These are phyloP conservation scores for Euclidium syriacum DNA, from an alignment of 345 rosid genomes.

Conservation along the genomic window DNA sequence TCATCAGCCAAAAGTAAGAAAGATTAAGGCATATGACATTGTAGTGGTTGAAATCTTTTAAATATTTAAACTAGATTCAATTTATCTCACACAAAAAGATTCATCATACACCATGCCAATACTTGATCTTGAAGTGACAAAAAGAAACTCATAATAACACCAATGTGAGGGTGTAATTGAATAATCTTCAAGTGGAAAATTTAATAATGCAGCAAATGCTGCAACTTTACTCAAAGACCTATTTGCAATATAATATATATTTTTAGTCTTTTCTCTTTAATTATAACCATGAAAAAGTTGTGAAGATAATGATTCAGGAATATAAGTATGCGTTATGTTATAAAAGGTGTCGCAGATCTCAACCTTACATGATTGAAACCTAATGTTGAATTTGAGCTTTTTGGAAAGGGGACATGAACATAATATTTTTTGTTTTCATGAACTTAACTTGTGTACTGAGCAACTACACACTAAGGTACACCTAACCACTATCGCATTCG, in stretches of 20 bases:
- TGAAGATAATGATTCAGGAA: slow-evolving; percentile 23
- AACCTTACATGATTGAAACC: slow-evolving; percentile 32
- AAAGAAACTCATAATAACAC: slow-evolving; percentile 30
- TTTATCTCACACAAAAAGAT: slow-evolving; percentile 14
- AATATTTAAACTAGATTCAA: slow-evolving; percentile 8
- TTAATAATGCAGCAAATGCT: slow-evolving; percentile 28
- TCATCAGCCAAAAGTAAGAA: slow-evolving; percentile 22
- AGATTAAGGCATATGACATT: neutral
- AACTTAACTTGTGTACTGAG: slow-evolving; percentile 27
- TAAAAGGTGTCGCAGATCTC: slow-evolving; percentile 26
- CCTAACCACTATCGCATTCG: slow-evolving; percentile 6
- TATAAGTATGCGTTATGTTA: slow-evolving; percentile 1
- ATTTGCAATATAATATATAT: neutral
- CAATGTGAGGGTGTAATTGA: slow-evolving; percentile 22
- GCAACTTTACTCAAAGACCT: slow-evolving; percentile 31
- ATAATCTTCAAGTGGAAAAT: slow-evolving; percentile 32
- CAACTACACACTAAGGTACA: slow-evolving; percentile 24
- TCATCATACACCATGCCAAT: slow-evolving; percentile 27
- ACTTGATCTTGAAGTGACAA: slow-evolving; percentile 37
- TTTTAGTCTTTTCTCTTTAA: slow-evolving; percentile 3
- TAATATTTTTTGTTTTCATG: too few relatives aligned
- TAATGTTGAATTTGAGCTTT: slow-evolving; percentile 32
- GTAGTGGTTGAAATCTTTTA: slow-evolving; percentile 8
- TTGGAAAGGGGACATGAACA: slow-evolving; percentile 23
- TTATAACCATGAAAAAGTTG: slow-evolving; percentile 13